These are phyloP conservation scores for Herpotrichia juniperi DNA, from an alignment of 2,329 filamentous ascomycete species.

Conservation along the genomic window DNA sequence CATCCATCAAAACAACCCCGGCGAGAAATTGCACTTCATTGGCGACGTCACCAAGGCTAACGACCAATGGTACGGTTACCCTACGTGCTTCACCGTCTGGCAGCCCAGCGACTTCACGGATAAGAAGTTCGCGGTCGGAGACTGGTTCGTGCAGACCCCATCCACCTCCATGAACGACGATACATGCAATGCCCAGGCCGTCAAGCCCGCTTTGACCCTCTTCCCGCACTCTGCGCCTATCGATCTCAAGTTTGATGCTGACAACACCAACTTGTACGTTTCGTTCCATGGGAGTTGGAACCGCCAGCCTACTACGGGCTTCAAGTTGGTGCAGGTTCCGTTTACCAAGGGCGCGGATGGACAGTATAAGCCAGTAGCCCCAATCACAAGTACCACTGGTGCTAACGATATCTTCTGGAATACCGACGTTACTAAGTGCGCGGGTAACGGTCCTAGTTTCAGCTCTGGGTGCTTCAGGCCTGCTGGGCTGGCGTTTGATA, in stretches of 20 bases:
- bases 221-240: slow-evolving; percentile 73
- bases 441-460: slow-evolving; percentile 42
- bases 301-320: slow-evolving; percentile 54
- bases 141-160: slow-evolving; percentile 40
- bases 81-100: slow-evolving; percentile 72
- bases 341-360: slow-evolving; percentile 49
- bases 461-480: slow-evolving; percentile 64
- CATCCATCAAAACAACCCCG: slow-evolving; percentile 71
- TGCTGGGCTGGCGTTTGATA: slow-evolving; percentile 60
- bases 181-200: slow-evolving; percentile 47
- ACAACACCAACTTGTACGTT: slow-evolving; percentile 64
- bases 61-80: slow-evolving; percentile 71
- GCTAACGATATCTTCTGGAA: slow-evolving; percentile 64
- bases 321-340: slow-evolving; percentile 54
- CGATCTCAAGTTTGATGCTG: slow-evolving; percentile 69
- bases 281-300: slow-evolving; percentile 75
- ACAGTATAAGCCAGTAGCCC: slow-evolving; percentile 47
- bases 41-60: slow-evolving; percentile 56
- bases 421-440: slow-evolving; percentile 58
- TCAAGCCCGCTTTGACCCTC: slow-evolving; percentile 59
- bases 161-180: slow-evolving; percentile 53
- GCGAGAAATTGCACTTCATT: slow-evolving; percentile 75
- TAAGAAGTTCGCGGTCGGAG: slow-evolving; percentile 55
- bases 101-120: slow-evolving; percentile 57
- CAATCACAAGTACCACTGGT: slow-evolving; percentile 54